phyloP scores from a whole-genome alignment of 176 grass and related monocot species.

The Carex cristatella region DNA sequence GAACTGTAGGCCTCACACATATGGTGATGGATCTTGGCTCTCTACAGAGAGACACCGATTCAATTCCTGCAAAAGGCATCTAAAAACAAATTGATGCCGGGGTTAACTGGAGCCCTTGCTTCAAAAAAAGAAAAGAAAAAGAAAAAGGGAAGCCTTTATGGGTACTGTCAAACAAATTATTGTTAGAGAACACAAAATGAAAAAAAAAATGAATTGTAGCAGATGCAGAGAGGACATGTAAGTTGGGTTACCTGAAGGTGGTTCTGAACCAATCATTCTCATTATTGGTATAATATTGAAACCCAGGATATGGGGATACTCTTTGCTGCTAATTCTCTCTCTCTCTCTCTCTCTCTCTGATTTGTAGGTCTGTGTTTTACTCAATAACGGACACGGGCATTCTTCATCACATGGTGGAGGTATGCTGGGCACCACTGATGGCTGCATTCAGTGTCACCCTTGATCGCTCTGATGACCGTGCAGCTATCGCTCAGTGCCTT shows the following conservation, averaged over 20 bases:
- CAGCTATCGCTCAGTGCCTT: slow-evolving; percentile 82
- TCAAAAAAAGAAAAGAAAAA: too few relatives aligned
- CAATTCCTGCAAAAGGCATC: too few relatives aligned
- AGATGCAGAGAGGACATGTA: background rate
- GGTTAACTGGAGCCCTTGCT: too few relatives aligned
- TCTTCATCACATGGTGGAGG: slow-evolving; percentile 94
- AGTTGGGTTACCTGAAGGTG: background rate
- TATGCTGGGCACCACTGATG: slow-evolving; percentile 99
- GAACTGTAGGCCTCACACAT: too few relatives aligned
- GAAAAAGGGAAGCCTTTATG: background rate
- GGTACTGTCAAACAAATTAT: background rate
- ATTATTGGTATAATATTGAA: background rate
- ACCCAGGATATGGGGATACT: slow-evolving; percentile 18
- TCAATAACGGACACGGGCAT: slow-evolving; percentile 71
- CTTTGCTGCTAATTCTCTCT: background rate
- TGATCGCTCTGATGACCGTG: slow-evolving; percentile 80
- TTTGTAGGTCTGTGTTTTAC: slow-evolving; percentile 89
- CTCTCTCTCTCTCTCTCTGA: background rate
- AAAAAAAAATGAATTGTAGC: background rate
- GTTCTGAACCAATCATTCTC: background rate
- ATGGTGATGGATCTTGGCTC: too few relatives aligned
- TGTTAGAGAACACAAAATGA: background rate
- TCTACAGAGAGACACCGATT: too few relatives aligned
- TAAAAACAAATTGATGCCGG: too few relatives aligned
- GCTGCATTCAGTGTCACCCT: slow-evolving; percentile 93